These are phyloP conservation scores for Betula pendula DNA, from an alignment of 306 rosid species.

Conservation along the genomic window DNA sequence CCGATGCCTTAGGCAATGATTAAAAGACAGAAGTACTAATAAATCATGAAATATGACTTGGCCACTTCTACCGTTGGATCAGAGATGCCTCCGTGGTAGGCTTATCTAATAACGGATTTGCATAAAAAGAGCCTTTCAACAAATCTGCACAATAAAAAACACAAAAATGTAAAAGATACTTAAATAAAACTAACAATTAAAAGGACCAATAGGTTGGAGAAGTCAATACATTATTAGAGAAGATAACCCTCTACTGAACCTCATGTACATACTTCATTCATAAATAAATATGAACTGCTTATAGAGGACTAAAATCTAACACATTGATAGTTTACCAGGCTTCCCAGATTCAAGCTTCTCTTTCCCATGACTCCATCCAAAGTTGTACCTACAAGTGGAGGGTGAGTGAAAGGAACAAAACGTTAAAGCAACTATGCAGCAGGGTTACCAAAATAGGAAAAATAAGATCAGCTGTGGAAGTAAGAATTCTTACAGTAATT, in stretches of 20 bases:
- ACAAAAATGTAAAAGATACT: constrained; percentile 11
- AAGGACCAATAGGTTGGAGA: constrained; percentile 9
- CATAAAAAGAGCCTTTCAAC: constrained; percentile 91
- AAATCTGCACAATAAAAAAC: constrained; percentile 51
- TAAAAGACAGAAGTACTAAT: constrained; percentile 12
- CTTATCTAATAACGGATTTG: constrained; percentile 80
- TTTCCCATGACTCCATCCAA: constrained; percentile 99
- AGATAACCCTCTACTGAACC: not conserved
- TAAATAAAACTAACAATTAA: not conserved
- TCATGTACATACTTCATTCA: not conserved
- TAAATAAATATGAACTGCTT: constrained; percentile 3
- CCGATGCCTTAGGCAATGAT: constrained; percentile 16
- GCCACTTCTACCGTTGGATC: constrained; percentile 60
- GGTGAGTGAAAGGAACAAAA: constrained; percentile 22
- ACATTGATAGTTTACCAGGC: constrained; percentile 55
- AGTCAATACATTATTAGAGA: not conserved
- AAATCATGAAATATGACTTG: not conserved
- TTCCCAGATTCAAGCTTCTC: constrained; percentile 95
- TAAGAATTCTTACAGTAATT: not conserved
- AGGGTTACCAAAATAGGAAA: not conserved
- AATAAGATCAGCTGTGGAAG: not conserved
- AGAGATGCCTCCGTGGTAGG: constrained; percentile 77
- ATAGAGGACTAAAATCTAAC: constrained; percentile 16
- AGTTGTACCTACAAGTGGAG: constrained; percentile 67
- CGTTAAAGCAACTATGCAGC: constrained; percentile 17